phyloP scores from a whole-genome alignment of 148 eudicot species.

The Rhododendron mucronatum region DNA sequence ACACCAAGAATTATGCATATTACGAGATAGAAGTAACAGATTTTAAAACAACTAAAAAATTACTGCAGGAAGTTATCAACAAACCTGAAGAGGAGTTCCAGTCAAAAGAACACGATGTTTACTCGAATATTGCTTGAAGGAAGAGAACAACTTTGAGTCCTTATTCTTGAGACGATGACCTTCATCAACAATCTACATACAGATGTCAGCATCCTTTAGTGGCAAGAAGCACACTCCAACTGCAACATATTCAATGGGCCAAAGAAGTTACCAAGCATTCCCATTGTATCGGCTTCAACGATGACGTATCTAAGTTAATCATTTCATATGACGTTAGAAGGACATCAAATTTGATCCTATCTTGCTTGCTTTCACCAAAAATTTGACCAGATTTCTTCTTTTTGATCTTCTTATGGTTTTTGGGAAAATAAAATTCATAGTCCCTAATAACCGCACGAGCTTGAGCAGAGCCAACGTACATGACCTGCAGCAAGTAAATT shows the following conservation, averaged over 20 bases:
- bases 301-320: slow-evolving; percentile 72
- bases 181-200: slow-evolving; percentile 88
- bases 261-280: slow-evolving; percentile 75
- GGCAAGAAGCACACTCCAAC: slow-evolving; percentile 4
- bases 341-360: slow-evolving; percentile 90
- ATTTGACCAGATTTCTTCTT: slow-evolving; percentile 65
- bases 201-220: slow-evolving; percentile 13
- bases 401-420: slow-evolving; percentile 53
- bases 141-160: slow-evolving; percentile 84
- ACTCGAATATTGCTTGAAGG: slow-evolving; percentile 66
- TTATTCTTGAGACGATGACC: slow-evolving; percentile 98
- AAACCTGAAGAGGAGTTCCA: slow-evolving; percentile 99
- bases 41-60: background rate
- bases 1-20: background rate
- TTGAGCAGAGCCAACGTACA: slow-evolving; percentile 90
- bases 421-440: slow-evolving; percentile 84
- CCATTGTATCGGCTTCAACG: slow-evolving; percentile 91
- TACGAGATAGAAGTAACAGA: background rate
- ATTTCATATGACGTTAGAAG: slow-evolving; percentile 94
- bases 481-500: slow-evolving; percentile 51
- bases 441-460: slow-evolving; percentile 76
- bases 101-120: slow-evolving; percentile 90
- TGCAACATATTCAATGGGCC: background rate
- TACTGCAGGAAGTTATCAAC: slow-evolving; percentile 4
- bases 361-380: slow-evolving; percentile 75